A percentile compares a stretch with the other conserved stretches of the same genome.
These are phyloP conservation scores for Besnoitia besnoiti DNA, from an alignment of 169 alveolate genomes.

Conservation along the genomic window DNA sequence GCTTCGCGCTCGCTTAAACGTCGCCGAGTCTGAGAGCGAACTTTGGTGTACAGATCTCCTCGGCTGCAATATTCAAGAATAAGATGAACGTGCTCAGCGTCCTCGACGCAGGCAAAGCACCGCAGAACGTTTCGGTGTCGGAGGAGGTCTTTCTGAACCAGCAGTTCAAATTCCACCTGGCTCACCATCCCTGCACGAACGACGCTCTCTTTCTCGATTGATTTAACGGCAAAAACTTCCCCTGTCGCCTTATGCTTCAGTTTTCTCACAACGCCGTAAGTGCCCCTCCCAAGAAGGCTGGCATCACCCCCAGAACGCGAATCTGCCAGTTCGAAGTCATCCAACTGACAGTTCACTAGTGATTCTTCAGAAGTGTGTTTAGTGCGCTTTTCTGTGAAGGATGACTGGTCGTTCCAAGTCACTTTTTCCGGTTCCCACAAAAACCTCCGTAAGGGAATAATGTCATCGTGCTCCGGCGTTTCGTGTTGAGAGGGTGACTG, in stretches of 20 bases:
- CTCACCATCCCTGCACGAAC: slow-evolving; percentile 80
- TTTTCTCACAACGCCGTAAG: slow-evolving; percentile 90
- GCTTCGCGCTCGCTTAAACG: slow-evolving; percentile 86
- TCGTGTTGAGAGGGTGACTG: background rate
- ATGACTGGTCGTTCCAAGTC: background rate
- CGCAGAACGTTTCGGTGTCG: slow-evolving; percentile 87
- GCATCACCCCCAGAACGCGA: slow-evolving; percentile 27
- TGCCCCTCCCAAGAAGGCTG: slow-evolving; percentile 88
- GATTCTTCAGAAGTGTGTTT: background rate
- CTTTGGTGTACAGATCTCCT: slow-evolving; percentile 88
- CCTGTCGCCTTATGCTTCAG: slow-evolving; percentile 84
- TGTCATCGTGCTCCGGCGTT: background rate
- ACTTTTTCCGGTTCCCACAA: background rate
- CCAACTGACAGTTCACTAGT: background rate
- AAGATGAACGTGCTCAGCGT: slow-evolving; percentile 86
- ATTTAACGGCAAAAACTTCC: slow-evolving; percentile 87
- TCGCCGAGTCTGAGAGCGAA: slow-evolving; percentile 81
- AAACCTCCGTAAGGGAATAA: background rate
- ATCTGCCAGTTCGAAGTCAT: slow-evolving; percentile 33
- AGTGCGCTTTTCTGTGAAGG: background rate
- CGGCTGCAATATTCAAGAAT: slow-evolving; percentile 89
- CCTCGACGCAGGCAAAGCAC: slow-evolving; percentile 89
- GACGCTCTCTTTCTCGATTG: slow-evolving; percentile 85
- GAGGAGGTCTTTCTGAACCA: slow-evolving; percentile 85
- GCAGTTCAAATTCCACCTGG: slow-evolving; percentile 86